A percentile compares a stretch with the other conserved stretches of the same genome.
These are phyloP conservation scores for Aureobasidium sp. DNA, from an alignment of 2,329 filamentous ascomycete species.

Conservation along the genomic window DNA sequence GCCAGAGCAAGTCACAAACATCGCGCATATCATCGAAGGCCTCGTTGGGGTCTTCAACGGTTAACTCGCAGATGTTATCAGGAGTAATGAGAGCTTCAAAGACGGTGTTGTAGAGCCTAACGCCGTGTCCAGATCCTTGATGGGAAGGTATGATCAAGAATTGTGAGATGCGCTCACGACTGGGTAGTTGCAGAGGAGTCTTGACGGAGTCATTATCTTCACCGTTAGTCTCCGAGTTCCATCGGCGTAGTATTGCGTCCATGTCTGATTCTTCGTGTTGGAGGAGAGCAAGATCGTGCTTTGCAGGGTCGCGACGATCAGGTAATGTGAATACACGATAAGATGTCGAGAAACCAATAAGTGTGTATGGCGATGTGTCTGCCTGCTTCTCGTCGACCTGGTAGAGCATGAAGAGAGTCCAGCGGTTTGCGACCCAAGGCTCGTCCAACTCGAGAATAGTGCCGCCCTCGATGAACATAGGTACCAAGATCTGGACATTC, in stretches of 20 bases:
- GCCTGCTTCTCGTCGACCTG: conserved; percentile 23
- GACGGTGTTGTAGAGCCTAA: conserved; percentile 72
- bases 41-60: conserved; percentile 89
- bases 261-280: conserved; percentile 16
- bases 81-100: conserved; percentile 61
- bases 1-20: conserved; percentile 60
- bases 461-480: conserved; percentile 91
- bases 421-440: conserved; percentile 68
- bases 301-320: conserved; percentile 20
- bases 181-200: conserved; percentile 53
- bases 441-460: conserved; percentile 64
- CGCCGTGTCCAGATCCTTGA: conserved; percentile 72
- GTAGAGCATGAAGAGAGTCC: conserved; percentile 79
- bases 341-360: conserved; percentile 84
- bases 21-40: conserved; percentile 75
- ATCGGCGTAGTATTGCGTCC: conserved; percentile 14
- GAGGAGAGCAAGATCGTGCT: conserved; percentile 32
- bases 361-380: conserved; percentile 51
- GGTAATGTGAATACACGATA: conserved; percentile 64
- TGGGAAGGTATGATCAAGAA: conserved; percentile 87
- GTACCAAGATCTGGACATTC: conserved; percentile 75
- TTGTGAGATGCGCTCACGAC: conserved; percentile 80
- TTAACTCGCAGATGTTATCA: conserved; percentile 67
- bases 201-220: not conserved
- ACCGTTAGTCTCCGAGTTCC: conserved; percentile 6